Evolutionary conservation across 257 asterid species (phyloP).

Genomic region (Jasminum sambac): DNA sequence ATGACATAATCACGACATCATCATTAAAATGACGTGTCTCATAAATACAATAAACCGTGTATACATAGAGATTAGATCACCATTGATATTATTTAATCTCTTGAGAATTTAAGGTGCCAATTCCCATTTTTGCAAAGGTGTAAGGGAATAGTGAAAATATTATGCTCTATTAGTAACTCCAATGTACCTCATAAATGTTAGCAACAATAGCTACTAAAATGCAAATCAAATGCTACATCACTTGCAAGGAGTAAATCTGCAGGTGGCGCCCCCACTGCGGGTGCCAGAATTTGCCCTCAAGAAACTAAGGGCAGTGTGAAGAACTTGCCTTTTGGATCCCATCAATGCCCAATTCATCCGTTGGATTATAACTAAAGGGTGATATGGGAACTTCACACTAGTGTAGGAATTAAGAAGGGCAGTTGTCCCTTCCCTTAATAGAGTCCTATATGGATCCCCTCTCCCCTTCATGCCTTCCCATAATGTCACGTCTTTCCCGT

Average conservation of each 20-base stretch:
- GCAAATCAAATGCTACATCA: constrained; percentile 30
- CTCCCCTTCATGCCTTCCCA: constrained; percentile 59
- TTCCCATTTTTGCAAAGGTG: no score
- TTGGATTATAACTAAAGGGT: constrained; percentile 55
- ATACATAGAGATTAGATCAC: no score
- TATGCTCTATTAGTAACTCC: neutral
- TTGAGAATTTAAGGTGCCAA: no score
- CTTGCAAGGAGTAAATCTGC: constrained; percentile 68
- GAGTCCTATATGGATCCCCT: constrained; percentile 86
- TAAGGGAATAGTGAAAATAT: neutral
- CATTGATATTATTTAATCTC: neutral
- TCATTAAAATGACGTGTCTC: no score
- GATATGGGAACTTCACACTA: constrained; percentile 64
- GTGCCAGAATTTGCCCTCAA: constrained; percentile 76
- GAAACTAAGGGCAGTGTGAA: constrained; percentile 67
- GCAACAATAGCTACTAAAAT: neutral
- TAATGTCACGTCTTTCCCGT: constrained; percentile 74
- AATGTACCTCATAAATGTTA: neutral
- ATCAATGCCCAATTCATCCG: constrained; percentile 63
- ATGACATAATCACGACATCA: no score
- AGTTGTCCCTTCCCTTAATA: constrained; percentile 82
- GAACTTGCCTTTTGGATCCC: constrained; percentile 64
- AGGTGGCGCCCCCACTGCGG: constrained; percentile 39
- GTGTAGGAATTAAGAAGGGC: constrained; percentile 86
- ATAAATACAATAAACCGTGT: no score